Evolutionary conservation across 345 rosid genomes (phyloP), one percentile per base, ranked within the genome.

Genomic region (Linum lewisii): DNA sequence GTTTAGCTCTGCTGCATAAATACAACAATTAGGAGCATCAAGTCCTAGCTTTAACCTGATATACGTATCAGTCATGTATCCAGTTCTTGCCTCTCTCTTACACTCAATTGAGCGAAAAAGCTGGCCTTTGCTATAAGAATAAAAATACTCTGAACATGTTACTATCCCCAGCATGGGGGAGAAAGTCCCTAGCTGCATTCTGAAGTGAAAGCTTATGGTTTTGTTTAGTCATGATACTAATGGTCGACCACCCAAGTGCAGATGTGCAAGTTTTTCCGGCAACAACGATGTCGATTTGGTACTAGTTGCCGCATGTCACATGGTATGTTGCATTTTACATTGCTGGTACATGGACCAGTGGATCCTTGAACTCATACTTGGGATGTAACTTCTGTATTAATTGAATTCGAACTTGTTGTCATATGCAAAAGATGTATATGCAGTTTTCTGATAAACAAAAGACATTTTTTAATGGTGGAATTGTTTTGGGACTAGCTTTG

Each of bases 191-290:
- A 49, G 54, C 11, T 36, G 25, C 49, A 32, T 24, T 65, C 54
- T 19, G 51, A 56, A 19, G 51, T 53, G 52, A 57, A 58, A 62
- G 36, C 5, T 21, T 11, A 2, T 32, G 45, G 45, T 50, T 69
- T 70, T 54, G 62, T n/a, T n/a, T 66, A 56, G 58, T 71, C 57
- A 62, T 21, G 66, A 2, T 80, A 78, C 94, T 89, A 74, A 92
- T 72, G 68, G 21, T 77, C 69, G 60, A 63, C 65, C 68, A 38
- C 72, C 73, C 67, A 73, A 66, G 75, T 83, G 91, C 99, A 93
- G 97, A 84, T 89, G 24, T 93, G 99, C 97, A 93, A 93, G 86
- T 87, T 86, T 87, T 93, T 89, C 80, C 78, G 79, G 75, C 95
- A 89, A 80, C 86, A 87, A 75, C 78, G 95, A 63, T 89, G 99